Evolutionary conservation across 768 basidiomycete species (phyloP), one percentile per base, ranked within the genome.

Genomic region (Tremella fuciformis): DNA sequence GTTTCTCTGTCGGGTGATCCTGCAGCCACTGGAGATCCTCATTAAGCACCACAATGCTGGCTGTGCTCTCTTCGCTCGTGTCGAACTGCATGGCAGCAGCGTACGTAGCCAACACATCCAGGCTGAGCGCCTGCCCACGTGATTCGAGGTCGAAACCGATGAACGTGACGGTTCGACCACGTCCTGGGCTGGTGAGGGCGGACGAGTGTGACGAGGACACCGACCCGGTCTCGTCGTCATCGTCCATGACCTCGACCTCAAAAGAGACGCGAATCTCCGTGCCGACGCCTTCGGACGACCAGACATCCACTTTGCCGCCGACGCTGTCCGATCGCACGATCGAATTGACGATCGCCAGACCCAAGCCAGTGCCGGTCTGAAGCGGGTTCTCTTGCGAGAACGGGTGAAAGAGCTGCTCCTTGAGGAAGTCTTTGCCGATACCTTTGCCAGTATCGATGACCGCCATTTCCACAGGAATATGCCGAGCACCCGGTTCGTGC

Each of bases 341-440:
- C 65, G 87, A 90, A 79, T 88, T 91, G 71, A 96, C 93, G 64
- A 97, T 96, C 29, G 93, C 92, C 21, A 96, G 84, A 9, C 93
- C 93, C 8, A 97, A 83, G 4, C 92, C 93, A 1, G 92, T 96
- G 1, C 92, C 92, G 1, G 90, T 86, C 69, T 93, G 91, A 4
- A 94, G 76, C 0, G 92, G 91, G 65, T 94, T 93, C 77, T 96
- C 93, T 79, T 97, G 93, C 0, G 91, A 91, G 78, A 97, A 97
- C 0, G 93, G 93, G 66, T 94, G 93, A 80, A 96, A 97, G 4
- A 97, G 81, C 78, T 93, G 89, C 67, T 96, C 91, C 83, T 91
- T 89, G 59, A 94, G 79, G 77, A 97, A 97, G 59, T 88, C 87
- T 66, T 88, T 88, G 71, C 89, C 91, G 62, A 97, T 97, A 21